phyloP scores from a whole-genome alignment of 2,329 filamentous ascomycete genomes.

The Alternaria atra region DNA sequence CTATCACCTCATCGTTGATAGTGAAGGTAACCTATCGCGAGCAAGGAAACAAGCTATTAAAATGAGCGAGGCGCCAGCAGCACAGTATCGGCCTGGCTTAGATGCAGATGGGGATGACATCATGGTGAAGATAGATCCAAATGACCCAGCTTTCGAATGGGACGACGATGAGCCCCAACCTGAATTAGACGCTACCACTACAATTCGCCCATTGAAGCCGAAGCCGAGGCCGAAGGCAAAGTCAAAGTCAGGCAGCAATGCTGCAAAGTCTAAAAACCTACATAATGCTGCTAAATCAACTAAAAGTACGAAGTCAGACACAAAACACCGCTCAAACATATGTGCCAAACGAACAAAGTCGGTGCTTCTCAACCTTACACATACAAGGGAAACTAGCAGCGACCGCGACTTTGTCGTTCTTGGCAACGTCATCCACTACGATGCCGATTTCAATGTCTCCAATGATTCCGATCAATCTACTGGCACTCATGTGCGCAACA shows the following conservation, averaged over 20 bases:
- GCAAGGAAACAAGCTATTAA: slow-evolving; percentile 11
- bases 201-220: not conserved
- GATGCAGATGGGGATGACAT: slow-evolving; percentile 10
- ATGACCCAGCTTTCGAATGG: slow-evolving; percentile 22
- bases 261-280: not conserved
- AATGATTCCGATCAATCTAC: not conserved
- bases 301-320: not conserved
- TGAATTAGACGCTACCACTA: not conserved
- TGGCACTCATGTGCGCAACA: not conserved
- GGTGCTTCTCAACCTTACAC: not conserved
- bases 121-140: slow-evolving; percentile 28
- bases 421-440: slow-evolving; percentile 4
- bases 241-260: not conserved
- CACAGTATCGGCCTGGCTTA: not conserved
- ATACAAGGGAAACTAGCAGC: slow-evolving; percentile 9
- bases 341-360: not conserved
- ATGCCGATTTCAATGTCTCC: not conserved
- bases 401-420: slow-evolving; percentile 10
- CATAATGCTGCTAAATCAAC: not conserved
- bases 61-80: slow-evolving; percentile 1
- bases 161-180: slow-evolving; percentile 18
- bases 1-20: slow-evolving; percentile 27
- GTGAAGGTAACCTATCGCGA: slow-evolving; percentile 11
- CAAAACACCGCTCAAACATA: not conserved
- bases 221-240: slow-evolving; percentile 1